Evolutionary conservation across 148 eudicot genomes (phyloP).

Genomic region (Gaultheria prostrata): DNA sequence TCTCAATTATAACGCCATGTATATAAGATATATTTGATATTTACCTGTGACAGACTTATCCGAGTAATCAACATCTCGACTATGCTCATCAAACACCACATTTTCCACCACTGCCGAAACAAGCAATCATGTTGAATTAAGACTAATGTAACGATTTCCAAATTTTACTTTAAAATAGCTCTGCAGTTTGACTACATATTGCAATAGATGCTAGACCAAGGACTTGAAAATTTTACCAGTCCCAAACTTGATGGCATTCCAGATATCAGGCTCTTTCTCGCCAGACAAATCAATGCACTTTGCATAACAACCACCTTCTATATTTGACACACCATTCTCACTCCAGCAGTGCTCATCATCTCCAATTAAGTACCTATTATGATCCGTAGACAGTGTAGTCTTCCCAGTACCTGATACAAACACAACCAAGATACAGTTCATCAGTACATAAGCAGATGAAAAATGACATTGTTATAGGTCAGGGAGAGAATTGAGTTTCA

Average conservation of each 20-base stretch:
- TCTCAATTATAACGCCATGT: not conserved
- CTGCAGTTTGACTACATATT: not conserved
- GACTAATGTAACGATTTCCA: not conserved
- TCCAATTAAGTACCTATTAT: slow-evolving; percentile 66
- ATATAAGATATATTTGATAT: not conserved
- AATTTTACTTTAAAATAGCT: not conserved
- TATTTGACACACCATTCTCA: slow-evolving; percentile 69
- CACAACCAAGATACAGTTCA: not conserved
- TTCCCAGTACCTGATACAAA: slow-evolving; percentile 62
- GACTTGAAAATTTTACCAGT: slow-evolving; percentile 25
- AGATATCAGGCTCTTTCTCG: slow-evolving; percentile 83
- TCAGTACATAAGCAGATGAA: not conserved
- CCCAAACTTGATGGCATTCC: slow-evolving; percentile 77
- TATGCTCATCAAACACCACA: slow-evolving; percentile 91
- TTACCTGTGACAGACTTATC: slow-evolving; percentile 91
- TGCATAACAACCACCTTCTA: slow-evolving; percentile 89
- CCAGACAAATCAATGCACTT: slow-evolving; percentile 72
- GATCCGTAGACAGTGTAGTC: slow-evolving; percentile 78
- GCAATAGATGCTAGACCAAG: not conserved
- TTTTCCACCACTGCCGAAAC: slow-evolving; percentile 67
- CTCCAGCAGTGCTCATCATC: slow-evolving; percentile 91
- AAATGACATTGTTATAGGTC: not conserved
- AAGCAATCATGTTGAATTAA: not conserved
- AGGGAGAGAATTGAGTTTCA: slow-evolving; percentile 3
- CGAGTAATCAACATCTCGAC: slow-evolving; percentile 70